A percentile compares a stretch with the other conserved stretches of the same genome.
Conservation (phyloP, 2,329 filamentous ascomycete species). For the Orbilia brochopaga region DNA sequence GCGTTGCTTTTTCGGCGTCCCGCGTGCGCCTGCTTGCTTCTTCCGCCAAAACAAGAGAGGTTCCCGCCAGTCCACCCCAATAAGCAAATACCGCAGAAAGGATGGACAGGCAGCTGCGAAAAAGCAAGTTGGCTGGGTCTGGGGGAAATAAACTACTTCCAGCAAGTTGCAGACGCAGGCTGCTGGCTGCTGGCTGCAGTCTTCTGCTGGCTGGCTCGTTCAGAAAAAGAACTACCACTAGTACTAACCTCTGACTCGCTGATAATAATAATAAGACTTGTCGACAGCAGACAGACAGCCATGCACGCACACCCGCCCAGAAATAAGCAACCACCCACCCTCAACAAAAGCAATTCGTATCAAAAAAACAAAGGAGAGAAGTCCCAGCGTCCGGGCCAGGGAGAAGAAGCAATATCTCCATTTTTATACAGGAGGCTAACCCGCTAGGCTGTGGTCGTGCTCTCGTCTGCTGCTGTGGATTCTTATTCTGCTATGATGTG, state of each 20-base stretch:
- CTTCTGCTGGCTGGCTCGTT: conserved; percentile 12
- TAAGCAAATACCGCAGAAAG: conserved; percentile 11
- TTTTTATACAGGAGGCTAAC: conserved; percentile 12
- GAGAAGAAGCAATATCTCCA: conserved; percentile 31
- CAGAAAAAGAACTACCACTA: background rate
- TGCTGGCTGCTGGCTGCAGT: conserved; percentile 15
- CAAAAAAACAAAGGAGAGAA: conserved; percentile 6
- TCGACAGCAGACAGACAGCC: conserved; percentile 3
- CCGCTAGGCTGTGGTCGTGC: conserved; percentile 48
- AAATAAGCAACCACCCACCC: background rate
- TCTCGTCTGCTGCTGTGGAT: background rate
- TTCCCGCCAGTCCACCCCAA: conserved; percentile 29
- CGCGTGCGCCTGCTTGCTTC: conserved; percentile 49
- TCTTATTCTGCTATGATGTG: background rate
- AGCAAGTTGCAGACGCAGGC: conserved; percentile 12
- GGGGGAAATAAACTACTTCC: conserved; percentile 50
- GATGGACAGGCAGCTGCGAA: conserved; percentile 7
- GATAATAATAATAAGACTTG: conserved; percentile 19
- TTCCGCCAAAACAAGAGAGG: conserved; percentile 36
- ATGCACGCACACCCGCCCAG: background rate
- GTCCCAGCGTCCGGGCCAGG: background rate
- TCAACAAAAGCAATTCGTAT: too few species aligned
- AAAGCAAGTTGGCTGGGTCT: conserved; percentile 23
- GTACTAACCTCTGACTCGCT: conserved; percentile 51
- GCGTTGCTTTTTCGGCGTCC: conserved; percentile 46